Conservation (phyloP, 306 rosid species). For the Macrotyloma uniflorum region DNA sequence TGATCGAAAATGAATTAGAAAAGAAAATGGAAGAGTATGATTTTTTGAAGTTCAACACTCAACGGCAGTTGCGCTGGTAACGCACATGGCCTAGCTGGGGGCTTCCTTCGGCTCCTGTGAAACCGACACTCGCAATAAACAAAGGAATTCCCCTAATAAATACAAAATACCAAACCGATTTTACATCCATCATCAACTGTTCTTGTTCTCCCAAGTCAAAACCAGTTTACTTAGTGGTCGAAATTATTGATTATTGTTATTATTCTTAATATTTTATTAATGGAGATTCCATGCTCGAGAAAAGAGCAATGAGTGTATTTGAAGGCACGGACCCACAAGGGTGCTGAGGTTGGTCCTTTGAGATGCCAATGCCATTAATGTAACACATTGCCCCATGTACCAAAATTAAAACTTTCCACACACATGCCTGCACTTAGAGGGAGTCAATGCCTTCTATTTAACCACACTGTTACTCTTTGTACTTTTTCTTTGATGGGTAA, state of each 20-base stretch:
- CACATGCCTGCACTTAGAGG: constrained; percentile 32
- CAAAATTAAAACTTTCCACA: constrained; percentile 34
- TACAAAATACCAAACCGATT: constrained; percentile 17
- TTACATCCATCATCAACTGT: not conserved
- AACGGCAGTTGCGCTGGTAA: not conserved
- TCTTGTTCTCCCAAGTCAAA: constrained; percentile 10
- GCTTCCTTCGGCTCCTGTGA: not conserved
- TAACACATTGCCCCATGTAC: constrained; percentile 21
- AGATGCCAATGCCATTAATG: constrained; percentile 55
- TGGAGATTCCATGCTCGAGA: constrained; percentile 56
- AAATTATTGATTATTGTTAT: not conserved
- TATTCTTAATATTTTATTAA: not conserved
- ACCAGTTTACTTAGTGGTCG: not conserved
- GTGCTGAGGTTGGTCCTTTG: constrained; percentile 28
- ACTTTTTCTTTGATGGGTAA: constrained; percentile 48
- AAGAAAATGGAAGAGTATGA: not conserved
- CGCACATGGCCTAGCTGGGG: constrained; percentile 32
- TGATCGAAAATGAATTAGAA: not conserved
- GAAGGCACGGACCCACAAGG: constrained; percentile 67
- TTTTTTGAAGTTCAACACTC: not conserved
- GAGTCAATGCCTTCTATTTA: constrained; percentile 50
- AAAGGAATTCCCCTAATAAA: constrained; percentile 17
- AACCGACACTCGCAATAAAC: constrained; percentile 27
- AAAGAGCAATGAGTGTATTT: constrained; percentile 81
- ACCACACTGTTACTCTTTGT: constrained; percentile 27